Evolutionary conservation across 2,329 filamentous ascomycete genomes (phyloP).

Genomic region (Trichophyton verrucosum): DNA sequence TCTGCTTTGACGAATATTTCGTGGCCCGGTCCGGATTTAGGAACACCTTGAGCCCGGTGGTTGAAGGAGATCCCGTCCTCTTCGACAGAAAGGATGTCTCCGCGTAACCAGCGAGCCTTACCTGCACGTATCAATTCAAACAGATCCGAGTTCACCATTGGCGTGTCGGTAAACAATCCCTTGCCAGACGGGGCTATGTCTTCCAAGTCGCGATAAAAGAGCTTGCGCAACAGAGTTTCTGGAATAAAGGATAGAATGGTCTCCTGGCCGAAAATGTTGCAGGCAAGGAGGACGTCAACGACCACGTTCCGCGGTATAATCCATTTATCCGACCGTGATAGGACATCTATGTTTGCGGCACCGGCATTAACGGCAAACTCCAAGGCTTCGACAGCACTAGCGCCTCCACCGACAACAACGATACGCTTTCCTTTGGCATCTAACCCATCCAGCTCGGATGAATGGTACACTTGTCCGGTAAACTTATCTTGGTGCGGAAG

Average conservation of each 20-base stretch:
- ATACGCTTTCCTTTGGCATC: slow-evolving; percentile 62
- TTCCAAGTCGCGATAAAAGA: slow-evolving; percentile 73
- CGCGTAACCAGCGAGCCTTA: slow-evolving; percentile 65
- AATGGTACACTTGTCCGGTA: slow-evolving; percentile 61
- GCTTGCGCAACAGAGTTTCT: slow-evolving; percentile 57
- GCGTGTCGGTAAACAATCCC: slow-evolving; percentile 70
- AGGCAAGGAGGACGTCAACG: slow-evolving; percentile 57
- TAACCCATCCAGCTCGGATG: slow-evolving; percentile 60
- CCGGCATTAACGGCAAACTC: slow-evolving; percentile 60
- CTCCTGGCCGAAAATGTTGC: slow-evolving; percentile 70
- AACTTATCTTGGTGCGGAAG: slow-evolving; percentile 61
- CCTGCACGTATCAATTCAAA: slow-evolving; percentile 62
- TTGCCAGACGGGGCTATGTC: slow-evolving; percentile 58
- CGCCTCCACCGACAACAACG: slow-evolving; percentile 64
- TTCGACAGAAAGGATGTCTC: slow-evolving; percentile 59
- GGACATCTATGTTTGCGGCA: slow-evolving; percentile 56
- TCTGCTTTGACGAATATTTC: slow-evolving; percentile 57
- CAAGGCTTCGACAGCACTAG: slow-evolving; percentile 68
- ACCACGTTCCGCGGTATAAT: slow-evolving; percentile 71
- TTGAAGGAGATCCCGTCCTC: slow-evolving; percentile 58
- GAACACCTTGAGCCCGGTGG: slow-evolving; percentile 57
- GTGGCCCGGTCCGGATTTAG: slow-evolving; percentile 60
- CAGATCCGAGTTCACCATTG: slow-evolving; percentile 76
- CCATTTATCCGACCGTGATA: slow-evolving; percentile 73
- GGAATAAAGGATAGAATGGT: slow-evolving; percentile 66